Base-by-base conservation (phyloP, 768 basidiomycete genomes). In the Vishniacozyma victoriae region DNA sequence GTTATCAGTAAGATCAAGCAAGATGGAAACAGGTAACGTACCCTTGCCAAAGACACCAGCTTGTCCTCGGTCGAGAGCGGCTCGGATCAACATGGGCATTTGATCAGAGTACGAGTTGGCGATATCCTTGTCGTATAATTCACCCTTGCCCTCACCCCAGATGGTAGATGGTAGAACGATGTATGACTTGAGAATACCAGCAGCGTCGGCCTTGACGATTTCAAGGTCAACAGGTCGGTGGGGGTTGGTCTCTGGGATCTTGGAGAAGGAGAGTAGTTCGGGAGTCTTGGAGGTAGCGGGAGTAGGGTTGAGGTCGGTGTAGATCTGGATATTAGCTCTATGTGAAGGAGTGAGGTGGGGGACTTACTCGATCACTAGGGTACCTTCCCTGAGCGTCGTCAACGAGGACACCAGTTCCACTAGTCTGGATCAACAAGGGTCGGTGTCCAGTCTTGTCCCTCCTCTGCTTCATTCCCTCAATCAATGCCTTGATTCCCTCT, bases 111-210 rank as follows among this genome's bases (percentile, higher is more conserved):
- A 65, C 12, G 48, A 41, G 55, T 71, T 69, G 15, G 57, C 52
- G 27, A 71, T 54, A 7, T 61, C 65, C 42, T 55, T 57, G 4
- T 65, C 58, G 36, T 54, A 67, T 3, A 71, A 31, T 37, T 60
- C 55, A 4, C 59, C 60, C 6, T 59, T 45, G 35, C 54, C 62
- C 37, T 44, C 39, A 18, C 65, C 70, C 58, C 64, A 71, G 48
- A 71, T 71, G n/a, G 70, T 71, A 3, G 67, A 67, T 2, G 70
- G 67, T 1, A 71, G 44, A 40, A 69, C 54, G 40, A 71, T 67
- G 52, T 67, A 71, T 4, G 62, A 59, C 26, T 64, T 69, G 41
- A 54, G 54, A 25, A 47, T 29, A 12, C 62, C 62, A 19, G 46
- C 48, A 14, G 50, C 54, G 44, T 71, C 70, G 12, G 65, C 70